Base-by-base conservation (phyloP, 169 alveolate species). In the Eimeria acervulina region DNA sequence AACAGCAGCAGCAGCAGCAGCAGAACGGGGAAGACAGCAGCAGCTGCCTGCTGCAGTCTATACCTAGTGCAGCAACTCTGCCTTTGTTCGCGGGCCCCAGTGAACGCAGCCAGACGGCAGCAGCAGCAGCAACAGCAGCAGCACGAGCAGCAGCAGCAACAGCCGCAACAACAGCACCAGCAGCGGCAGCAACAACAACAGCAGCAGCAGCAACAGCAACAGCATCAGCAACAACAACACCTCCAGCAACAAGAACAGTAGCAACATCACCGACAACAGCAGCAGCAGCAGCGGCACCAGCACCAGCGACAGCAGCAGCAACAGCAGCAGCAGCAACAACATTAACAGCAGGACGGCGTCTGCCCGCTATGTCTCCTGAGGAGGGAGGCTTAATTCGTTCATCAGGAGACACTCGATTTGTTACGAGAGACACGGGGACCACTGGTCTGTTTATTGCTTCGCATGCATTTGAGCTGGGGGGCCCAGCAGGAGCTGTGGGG, bases 1-100 rank as follows among this genome's bases (percentile, higher is more conserved):
- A 38, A 33, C 55, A 76, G 61, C 88, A 76, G 61, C 88, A 40
- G 88, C 88, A 76, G n/a, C n/a, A n/a, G 52, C 84, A 72, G 84
- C 84, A 72, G 47, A 28, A 72, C n/a, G 52, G 47, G 17, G 52
- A 72, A 17, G 52, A 72, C 84, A 72, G 84, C 84, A 33, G 84
- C 84, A 72, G 44, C 84, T 28, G 76, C 19, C 40, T 72, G 38
- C 47, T 72, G 47, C 84, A 28, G 84, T 26, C 84, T 13, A 72
- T 72, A 44, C 51, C 51, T 10, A 72, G 84, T 44, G 28, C 84
- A 21, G 84, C 47, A 8, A 26, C 8, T 26, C 47, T 72, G 84
- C 84, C 84, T 33, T 44, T 72, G 7, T 72, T 72, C 44, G 2
- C 7, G 6, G 17, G 7, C 44, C 44, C 84, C 23, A 33, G 84